These are phyloP conservation scores for Alternaria burnsii DNA, from an alignment of 2,329 filamentous ascomycete species.

Conservation along the genomic window DNA sequence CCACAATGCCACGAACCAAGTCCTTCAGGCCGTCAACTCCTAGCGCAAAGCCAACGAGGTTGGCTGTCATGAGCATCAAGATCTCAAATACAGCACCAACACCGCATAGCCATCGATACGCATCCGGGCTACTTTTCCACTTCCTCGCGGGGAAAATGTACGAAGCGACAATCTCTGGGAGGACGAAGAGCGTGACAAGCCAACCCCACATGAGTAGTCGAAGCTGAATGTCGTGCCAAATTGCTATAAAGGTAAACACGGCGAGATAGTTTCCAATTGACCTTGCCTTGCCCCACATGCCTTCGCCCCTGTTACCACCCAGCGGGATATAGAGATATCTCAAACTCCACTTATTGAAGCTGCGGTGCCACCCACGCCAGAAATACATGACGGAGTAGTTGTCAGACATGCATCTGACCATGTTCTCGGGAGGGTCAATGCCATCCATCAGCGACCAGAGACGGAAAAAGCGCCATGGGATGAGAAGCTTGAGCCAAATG, in stretches of 20 bases:
- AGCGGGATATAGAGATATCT: conserved; percentile 94
- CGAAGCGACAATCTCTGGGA: conserved; percentile 81
- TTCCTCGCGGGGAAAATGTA: conserved; percentile 76
- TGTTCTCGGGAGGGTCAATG: conserved; percentile 96
- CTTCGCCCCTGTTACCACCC: conserved; percentile 67
- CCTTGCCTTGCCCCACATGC: conserved; percentile 57
- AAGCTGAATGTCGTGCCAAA: conserved; percentile 98
- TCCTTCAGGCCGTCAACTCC: conserved; percentile 86
- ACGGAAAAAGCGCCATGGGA: conserved; percentile 98
- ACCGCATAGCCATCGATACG: conserved; percentile 82
- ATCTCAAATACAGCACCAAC: conserved; percentile 83
- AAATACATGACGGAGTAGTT: conserved; percentile 92
- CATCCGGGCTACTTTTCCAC: conserved; percentile 74
- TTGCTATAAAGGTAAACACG: conserved; percentile 94
- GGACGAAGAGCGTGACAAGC: conserved; percentile 91
- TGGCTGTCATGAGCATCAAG: conserved; percentile 94
- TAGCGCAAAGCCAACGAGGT: conserved; percentile 92
- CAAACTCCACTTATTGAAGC: conserved; percentile 92
- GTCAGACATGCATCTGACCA: conserved; percentile 94
- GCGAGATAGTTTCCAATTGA: conserved; percentile 78
- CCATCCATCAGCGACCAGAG: conserved; percentile 93
- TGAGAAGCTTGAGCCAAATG: conserved; percentile 96
- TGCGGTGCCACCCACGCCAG: conserved; percentile 96
- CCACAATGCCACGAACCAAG: conserved; percentile 77
- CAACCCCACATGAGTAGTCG: conserved; percentile 94